phyloP scores from a whole-genome alignment of 306 rosid genomes.

The Purshia tridentata region DNA sequence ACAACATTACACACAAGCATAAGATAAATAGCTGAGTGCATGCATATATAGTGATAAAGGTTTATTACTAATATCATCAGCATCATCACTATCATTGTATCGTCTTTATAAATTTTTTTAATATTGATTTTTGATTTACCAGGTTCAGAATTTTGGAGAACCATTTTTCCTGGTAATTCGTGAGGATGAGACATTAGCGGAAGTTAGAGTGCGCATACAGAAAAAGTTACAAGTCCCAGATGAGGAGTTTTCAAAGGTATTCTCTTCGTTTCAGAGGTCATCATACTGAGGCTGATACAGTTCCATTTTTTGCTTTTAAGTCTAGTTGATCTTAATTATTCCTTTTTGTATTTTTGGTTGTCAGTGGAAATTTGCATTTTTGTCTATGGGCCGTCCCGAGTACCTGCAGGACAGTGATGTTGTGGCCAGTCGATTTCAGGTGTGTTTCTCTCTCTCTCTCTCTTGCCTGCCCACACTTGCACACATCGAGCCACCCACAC shows the following conservation, averaged over 20 bases:
- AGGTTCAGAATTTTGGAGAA: slow-evolving; percentile 82
- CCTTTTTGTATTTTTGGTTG: background rate
- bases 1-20: no score
- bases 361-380: slow-evolving; percentile 87
- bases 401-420: slow-evolving; percentile 69
- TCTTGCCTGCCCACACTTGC: background rate
- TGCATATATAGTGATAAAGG: no score
- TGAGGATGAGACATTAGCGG: slow-evolving; percentile 75
- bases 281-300: background rate
- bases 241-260: slow-evolving; percentile 79
- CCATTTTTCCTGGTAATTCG: slow-evolving; percentile 76
- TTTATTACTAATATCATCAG: background rate
- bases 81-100: background rate
- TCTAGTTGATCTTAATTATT: background rate
- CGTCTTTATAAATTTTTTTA: background rate
- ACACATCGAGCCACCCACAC: no score
- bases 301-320: background rate
- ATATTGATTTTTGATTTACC: slow-evolving; percentile 22
- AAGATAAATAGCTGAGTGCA: no score
- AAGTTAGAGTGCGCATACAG: slow-evolving; percentile 69
- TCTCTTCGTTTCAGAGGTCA: background rate
- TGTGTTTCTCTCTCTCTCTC: slow-evolving; percentile 15
- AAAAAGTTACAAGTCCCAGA: slow-evolving; percentile 73
- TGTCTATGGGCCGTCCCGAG: slow-evolving; percentile 81
- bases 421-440: slow-evolving; percentile 79